Conservation (phyloP, 768 basidiomycete species). For the Suillus placidus region DNA sequence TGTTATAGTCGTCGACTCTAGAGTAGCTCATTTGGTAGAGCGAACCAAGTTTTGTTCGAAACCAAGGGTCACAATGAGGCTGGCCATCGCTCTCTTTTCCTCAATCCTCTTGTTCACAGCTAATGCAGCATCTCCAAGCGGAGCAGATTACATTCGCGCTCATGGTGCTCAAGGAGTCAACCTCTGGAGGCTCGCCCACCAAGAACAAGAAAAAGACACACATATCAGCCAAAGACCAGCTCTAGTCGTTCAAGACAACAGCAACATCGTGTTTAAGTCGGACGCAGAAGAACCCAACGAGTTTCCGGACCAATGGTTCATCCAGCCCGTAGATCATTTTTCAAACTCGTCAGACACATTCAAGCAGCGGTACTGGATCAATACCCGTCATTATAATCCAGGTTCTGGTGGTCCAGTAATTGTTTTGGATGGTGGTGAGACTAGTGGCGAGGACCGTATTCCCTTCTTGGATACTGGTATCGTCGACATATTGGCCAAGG, state of each 20-base stretch:
- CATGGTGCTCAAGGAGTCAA: conserved; percentile 62
- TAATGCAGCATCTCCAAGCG: conserved; percentile 4
- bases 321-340: conserved; percentile 88
- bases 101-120: not conserved
- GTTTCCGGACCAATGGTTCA: conserved; percentile 70
- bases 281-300: conserved; percentile 29
- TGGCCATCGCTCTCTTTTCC: not conserved
- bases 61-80: not conserved
- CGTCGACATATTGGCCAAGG: conserved; percentile 79
- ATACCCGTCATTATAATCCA: conserved; percentile 74
- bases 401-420: conserved; percentile 80
- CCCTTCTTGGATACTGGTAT: conserved; percentile 73
- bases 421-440: conserved; percentile 93
- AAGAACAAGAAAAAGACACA: conserved; percentile 21
- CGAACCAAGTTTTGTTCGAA: not conserved
- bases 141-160: conserved; percentile 3
- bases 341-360: conserved; percentile 62
- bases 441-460: conserved; percentile 70
- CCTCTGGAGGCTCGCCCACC: conserved; percentile 54
- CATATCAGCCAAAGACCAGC: conserved; percentile 16
- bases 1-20: not conserved
- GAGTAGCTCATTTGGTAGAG: too few species aligned
- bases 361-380: conserved; percentile 92
- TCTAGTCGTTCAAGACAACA: conserved; percentile 27
- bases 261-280: conserved; percentile 15